These are phyloP conservation scores for Rhizoctonia solani DNA, from an alignment of 1,284 basidiomycete genomes.

Conservation along the genomic window DNA sequence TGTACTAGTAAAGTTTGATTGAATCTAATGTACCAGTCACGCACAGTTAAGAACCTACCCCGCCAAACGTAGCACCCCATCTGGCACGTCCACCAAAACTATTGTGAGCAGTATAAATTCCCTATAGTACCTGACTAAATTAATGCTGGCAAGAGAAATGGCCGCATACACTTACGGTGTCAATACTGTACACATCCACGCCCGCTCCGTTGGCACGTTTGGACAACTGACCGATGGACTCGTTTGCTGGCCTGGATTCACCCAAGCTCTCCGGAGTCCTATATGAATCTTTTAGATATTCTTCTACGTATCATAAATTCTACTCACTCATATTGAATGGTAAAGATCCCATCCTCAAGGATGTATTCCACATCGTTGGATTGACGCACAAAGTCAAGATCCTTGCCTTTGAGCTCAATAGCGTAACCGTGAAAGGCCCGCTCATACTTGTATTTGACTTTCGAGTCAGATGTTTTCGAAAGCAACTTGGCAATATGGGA, in stretches of 20 bases:
- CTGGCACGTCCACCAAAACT: slow-evolving; percentile 13
- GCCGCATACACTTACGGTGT: slow-evolving; percentile 29
- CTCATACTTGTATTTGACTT: slow-evolving; percentile 34
- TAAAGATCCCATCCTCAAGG: slow-evolving; percentile 21
- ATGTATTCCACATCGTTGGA: slow-evolving; percentile 36
- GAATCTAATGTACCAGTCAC: not conserved
- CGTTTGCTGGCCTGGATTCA: not conserved
- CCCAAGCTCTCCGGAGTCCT: not conserved
- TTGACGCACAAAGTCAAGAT: slow-evolving; percentile 30
- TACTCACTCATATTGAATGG: slow-evolving; percentile 12
- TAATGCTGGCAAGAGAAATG: too few species aligned
- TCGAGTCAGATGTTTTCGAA: slow-evolving; percentile 5
- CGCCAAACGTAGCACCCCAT: slow-evolving; percentile 24
- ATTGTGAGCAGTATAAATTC: slow-evolving; percentile 15
- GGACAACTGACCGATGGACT: not conserved
- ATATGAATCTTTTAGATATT: not conserved
- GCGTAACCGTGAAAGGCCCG: slow-evolving; percentile 38
- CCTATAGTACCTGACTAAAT: too few species aligned
- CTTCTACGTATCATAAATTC: not conserved
- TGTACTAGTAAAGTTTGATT: not conserved
- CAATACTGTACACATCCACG: slow-evolving; percentile 34
- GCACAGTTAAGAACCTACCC: not conserved
- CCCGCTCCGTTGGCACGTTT: slow-evolving; percentile 13
- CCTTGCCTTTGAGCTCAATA: slow-evolving; percentile 25
- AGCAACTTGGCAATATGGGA: slow-evolving; percentile 13